Conservation (phyloP, 2,329 filamentous ascomycete genomes). For the Bipolaris gigantea region DNA sequence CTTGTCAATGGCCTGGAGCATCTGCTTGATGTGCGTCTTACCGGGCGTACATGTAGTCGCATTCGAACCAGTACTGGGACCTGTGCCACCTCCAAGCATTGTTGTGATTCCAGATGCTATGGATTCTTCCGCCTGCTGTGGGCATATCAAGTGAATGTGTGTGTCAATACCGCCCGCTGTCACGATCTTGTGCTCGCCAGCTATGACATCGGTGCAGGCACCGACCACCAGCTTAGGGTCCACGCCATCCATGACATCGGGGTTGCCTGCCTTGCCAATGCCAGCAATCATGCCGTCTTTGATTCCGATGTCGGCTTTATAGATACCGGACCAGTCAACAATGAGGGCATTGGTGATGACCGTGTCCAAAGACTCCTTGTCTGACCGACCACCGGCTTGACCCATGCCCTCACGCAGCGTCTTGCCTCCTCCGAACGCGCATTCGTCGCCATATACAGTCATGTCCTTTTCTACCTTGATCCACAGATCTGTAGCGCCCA, state of each 20-base stretch:
- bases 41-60: constrained; percentile 94
- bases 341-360: constrained; percentile 89
- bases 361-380: constrained; percentile 75
- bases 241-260: constrained; percentile 94
- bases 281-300: constrained; percentile 83
- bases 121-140: constrained; percentile 83
- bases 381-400: constrained; percentile 76
- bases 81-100: constrained; percentile 86
- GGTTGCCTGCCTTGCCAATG: constrained; percentile 94
- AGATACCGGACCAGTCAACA: constrained; percentile 89
- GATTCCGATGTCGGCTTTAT: constrained; percentile 94
- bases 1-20: constrained; percentile 83
- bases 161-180: constrained; percentile 89
- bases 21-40: constrained; percentile 77
- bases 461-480: constrained; percentile 84
- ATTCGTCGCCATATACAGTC: constrained; percentile 88
- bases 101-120: constrained; percentile 87
- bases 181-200: constrained; percentile 85
- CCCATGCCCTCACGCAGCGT: constrained; percentile 94
- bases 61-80: constrained; percentile 87
- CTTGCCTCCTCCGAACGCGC: constrained; percentile 93
- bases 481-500: constrained; percentile 87
- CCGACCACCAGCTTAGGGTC: constrained; percentile 78
- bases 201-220: constrained; percentile 87
- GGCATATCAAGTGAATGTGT: constrained; percentile 94